Conservation (phyloP, 345 rosid species). For the Brassica rapa region DNA sequence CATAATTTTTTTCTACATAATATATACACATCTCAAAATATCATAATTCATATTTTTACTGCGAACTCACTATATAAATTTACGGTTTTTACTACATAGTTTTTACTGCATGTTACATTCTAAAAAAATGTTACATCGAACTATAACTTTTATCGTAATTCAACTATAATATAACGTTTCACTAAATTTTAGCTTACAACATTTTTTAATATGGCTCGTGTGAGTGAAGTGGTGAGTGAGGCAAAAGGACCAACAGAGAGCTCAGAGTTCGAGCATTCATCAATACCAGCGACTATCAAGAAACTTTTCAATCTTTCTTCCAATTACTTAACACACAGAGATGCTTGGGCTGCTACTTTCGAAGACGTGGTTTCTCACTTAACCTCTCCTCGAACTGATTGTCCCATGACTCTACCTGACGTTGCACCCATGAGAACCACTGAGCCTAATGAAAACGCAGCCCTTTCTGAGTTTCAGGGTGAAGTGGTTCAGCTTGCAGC, state of each 20-base stretch:
- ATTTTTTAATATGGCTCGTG: constrained; percentile 18
- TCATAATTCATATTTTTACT: too few relatives aligned
- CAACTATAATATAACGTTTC: too few relatives aligned
- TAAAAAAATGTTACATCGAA: not conserved
- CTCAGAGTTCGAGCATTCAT: constrained; percentile 92
- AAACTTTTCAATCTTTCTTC: constrained; percentile 84
- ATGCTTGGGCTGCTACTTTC: constrained; percentile 97
- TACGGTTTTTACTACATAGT: too few relatives aligned
- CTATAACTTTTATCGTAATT: too few relatives aligned
- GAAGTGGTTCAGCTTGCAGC: constrained; percentile 96
- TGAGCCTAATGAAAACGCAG: constrained; percentile 68
- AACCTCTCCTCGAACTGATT: constrained; percentile 83
- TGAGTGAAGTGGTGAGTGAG: constrained; percentile 56
- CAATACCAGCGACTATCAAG: constrained; percentile 94
- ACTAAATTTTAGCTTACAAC: not conserved
- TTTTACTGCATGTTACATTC: too few relatives aligned
- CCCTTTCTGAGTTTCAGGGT: constrained; percentile 73
- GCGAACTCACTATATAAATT: too few relatives aligned
- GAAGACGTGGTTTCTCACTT: constrained; percentile 69
- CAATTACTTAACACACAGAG: constrained; percentile 88
- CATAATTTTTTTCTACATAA: too few relatives aligned
- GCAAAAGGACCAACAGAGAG: constrained; percentile 70
- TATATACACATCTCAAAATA: too few relatives aligned
- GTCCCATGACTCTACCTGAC: constrained; percentile 85
- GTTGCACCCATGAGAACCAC: constrained; percentile 66